Evolutionary conservation across 139 green algal genomes (phyloP).

Genomic region (Klebsormidium nitens): DNA sequence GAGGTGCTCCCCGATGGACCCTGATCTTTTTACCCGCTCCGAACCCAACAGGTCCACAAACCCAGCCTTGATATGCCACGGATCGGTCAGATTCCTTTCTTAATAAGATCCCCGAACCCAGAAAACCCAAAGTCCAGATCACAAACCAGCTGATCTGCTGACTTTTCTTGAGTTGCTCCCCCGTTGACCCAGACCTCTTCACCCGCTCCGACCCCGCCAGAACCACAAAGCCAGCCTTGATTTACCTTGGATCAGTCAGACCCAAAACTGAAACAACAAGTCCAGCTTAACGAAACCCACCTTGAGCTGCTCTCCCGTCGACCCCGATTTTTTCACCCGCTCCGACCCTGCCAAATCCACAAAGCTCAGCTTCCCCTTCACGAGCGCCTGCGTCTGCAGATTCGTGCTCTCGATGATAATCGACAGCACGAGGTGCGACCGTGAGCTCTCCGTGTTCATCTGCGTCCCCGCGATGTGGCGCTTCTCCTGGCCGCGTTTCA

Average conservation of each 20-base stretch:
- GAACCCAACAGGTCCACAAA: constrained; percentile 66
- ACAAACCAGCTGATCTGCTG: too few species aligned
- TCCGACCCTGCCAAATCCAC: constrained; percentile 93
- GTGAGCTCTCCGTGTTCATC: constrained; percentile 48
- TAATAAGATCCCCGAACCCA: too few species aligned
- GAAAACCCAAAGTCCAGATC: too few species aligned
- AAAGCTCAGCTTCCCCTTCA: constrained; percentile 75
- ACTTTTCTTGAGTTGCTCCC: constrained; percentile 91
- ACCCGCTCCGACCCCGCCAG: constrained; percentile 63
- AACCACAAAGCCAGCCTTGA: too few species aligned
- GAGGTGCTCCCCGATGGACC: too few species aligned
- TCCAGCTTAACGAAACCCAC: not conserved
- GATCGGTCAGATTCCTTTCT: too few species aligned
- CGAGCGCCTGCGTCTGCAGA: constrained; percentile 84
- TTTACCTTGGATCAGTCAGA: too few species aligned
- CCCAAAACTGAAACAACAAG: too few species aligned
- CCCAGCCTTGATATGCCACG: too few species aligned
- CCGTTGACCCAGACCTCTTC: too few species aligned
- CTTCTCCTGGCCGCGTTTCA: constrained; percentile 34
- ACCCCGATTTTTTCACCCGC: constrained; percentile 89
- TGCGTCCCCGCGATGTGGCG: constrained; percentile 30
- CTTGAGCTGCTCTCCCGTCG: constrained; percentile 87
- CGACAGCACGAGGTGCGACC: constrained; percentile 89
- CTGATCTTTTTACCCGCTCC: constrained; percentile 60
- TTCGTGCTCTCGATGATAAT: constrained; percentile 89